Base-by-base conservation (phyloP, 163 green algal genomes). In the Scenedesmus sp. region DNA sequence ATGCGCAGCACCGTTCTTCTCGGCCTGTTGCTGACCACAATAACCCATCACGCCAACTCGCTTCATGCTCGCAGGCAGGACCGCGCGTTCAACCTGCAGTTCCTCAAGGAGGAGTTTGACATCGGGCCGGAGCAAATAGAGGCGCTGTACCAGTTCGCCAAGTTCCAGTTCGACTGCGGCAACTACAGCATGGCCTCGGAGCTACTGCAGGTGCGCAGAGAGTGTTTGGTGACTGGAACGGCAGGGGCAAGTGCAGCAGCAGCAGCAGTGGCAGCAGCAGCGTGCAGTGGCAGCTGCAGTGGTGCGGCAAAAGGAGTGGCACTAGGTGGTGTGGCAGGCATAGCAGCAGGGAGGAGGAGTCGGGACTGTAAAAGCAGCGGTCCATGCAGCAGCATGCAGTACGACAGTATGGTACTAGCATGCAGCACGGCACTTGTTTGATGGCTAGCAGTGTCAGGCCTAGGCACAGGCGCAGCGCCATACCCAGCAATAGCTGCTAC, bases 111-210 rank as follows among this genome's bases (percentile, higher is more conserved):
- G 86, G 95, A 99, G 93, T 98, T 98, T 90, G 88, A 96, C 91
- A 99, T 99, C 79, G 97, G 97, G 60, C 88, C 95, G 12, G 97
- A 99, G 67, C 96, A 99, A 82, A 97, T 99, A 34, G 98, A 99
- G 91, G 97, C 97, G 55, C 96, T 99, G 74, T 99, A 98, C 94
- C 84, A 98, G 85, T 99, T 98, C 90, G 98, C 98, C 59, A 99
- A 99, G 96, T 99, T 99, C 95, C 98, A 99, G 94, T 99, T 99
- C 91, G 98, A 99, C 94, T 99, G 98, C 94, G 98, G 98, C 77
- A 99, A 99, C 97, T 99, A 99, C 95, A 95, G 93, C 59, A 96
- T 95, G 73, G 97, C 96, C 62, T 94, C 94, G 79, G 98, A 99
- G 91, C 97, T 99, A 76, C 95, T 99, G 77, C 88, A 92, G 77